Evolutionary conservation across 495 filamentous ascomycete species (phyloP).

Genomic region (Podospora pseudoanserina): DNA sequence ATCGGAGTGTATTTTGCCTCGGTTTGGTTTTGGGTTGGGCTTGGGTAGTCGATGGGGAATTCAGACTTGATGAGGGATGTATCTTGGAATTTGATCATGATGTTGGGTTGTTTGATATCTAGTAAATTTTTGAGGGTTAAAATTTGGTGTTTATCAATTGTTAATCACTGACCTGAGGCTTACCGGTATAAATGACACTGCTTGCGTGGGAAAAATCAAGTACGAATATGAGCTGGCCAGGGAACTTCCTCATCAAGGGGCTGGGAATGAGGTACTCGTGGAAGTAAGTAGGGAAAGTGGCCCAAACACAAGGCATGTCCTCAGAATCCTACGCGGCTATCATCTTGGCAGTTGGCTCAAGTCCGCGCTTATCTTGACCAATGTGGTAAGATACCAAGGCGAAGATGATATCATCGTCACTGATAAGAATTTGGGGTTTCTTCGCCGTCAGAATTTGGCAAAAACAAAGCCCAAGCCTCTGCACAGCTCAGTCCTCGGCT

Average conservation of each 20-base stretch:
- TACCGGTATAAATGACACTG: constrained; percentile 17
- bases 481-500: no score
- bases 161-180: neutral
- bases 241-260: constrained; percentile 11
- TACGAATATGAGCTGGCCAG: constrained; percentile 9
- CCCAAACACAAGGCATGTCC: neutral
- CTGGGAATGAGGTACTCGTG: constrained; percentile 8
- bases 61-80: constrained; percentile 14
- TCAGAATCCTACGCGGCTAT: neutral
- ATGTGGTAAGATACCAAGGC: neutral
- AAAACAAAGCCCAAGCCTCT: no score
- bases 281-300: constrained; percentile 13
- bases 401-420: no score
- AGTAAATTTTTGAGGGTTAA: neutral
- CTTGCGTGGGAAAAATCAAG: constrained; percentile 16
- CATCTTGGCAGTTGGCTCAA: neutral
- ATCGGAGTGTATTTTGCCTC: no score
- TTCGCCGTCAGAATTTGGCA: no score
- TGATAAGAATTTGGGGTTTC: no score
- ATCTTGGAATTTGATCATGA: constrained; percentile 22
- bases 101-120: constrained; percentile 22
- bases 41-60: constrained; percentile 2
- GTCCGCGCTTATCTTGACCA: neutral
- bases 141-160: neutral
- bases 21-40: no score